Base-by-base conservation (phyloP, 2,329 filamentous ascomycete genomes). In the Claviceps spartinae region DNA sequence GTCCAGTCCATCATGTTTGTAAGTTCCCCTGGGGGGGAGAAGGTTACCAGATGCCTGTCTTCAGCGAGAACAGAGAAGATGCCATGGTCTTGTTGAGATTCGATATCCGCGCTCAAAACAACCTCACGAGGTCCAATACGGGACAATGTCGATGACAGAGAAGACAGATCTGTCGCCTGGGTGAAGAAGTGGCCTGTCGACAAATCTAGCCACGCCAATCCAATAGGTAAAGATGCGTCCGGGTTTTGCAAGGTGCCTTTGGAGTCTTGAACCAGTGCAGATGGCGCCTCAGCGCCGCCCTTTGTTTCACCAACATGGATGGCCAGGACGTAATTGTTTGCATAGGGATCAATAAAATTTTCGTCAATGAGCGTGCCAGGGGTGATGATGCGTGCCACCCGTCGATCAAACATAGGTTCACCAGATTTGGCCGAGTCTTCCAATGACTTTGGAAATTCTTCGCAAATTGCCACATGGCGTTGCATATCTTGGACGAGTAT, bases 361-460 rank as follows among this genome's bases (percentile, higher is more conserved):
- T 98, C 93, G 67, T 98, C 93, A 58, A 98, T 95, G 51, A 98
- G 73, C 1, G 93, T 98, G 20, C 93, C 93, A 1, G 93, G 89
- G 0, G 93, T 97, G 62, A 98, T 82, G 59, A 98, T 84, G 53
- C 93, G 83, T 18, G 87, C 80, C 14, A 98, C 88, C 59, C 76
- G 82, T 26, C 93, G 84, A 64, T 94, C 86, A 65, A 93, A 94
- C 72, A 91, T 75, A 56, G 91, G 71, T 3, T 88, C 88, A 14
- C 87, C 87, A 20, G 81, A 77, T 63, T 84, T 91, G 57, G 84
- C 71, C 67, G 81, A 88, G 52, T 81, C 81, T 3, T 82, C 74
- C 4, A 79, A 74, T 56, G 82, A 77, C 61, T 93, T 86, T 18
- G 85, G 82, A 60, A 94, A 91, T 66, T 98, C 93, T 65, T 98